Conservation (phyloP, 768 basidiomycete genomes). For the Pleurotus cornucopiae region DNA sequence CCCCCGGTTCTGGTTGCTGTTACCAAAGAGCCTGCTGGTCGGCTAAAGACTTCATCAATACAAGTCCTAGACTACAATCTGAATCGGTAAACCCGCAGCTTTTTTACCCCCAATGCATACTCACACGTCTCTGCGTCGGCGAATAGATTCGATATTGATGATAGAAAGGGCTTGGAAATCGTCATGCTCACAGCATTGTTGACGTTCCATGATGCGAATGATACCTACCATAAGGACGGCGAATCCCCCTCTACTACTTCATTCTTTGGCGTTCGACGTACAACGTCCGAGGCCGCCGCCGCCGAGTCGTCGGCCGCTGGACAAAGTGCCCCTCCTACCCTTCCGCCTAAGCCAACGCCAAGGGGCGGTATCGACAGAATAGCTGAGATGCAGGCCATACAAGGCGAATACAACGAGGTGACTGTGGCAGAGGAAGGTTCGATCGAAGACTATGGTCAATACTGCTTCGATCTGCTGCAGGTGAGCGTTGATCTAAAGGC, state of each 20-base stretch:
- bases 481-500: constrained; percentile 28
- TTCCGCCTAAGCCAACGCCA: constrained; percentile 59
- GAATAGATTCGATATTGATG: constrained; percentile 74
- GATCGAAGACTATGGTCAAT: constrained; percentile 63
- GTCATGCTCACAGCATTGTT: constrained; percentile 71
- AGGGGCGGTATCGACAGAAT: constrained; percentile 68
- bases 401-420: constrained; percentile 74
- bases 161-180: constrained; percentile 83
- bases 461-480: constrained; percentile 60
- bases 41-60: constrained; percentile 58
- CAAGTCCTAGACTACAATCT: constrained; percentile 87
- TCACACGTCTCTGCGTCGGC: not conserved
- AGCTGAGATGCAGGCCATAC: constrained; percentile 62
- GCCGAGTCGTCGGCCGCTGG: constrained; percentile 12
- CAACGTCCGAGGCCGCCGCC: constrained; percentile 5
- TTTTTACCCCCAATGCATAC: not conserved
- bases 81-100: constrained; percentile 46
- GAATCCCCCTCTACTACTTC: not conserved
- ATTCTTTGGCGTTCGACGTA: not conserved
- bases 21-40: constrained; percentile 70
- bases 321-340: constrained; percentile 32
- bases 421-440: constrained; percentile 62
- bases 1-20: constrained; percentile 82
- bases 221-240: constrained; percentile 37
- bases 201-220: constrained; percentile 72